Base-by-base conservation (phyloP, 2,329 filamentous ascomycete species). In the Aspergillus persii region DNA sequence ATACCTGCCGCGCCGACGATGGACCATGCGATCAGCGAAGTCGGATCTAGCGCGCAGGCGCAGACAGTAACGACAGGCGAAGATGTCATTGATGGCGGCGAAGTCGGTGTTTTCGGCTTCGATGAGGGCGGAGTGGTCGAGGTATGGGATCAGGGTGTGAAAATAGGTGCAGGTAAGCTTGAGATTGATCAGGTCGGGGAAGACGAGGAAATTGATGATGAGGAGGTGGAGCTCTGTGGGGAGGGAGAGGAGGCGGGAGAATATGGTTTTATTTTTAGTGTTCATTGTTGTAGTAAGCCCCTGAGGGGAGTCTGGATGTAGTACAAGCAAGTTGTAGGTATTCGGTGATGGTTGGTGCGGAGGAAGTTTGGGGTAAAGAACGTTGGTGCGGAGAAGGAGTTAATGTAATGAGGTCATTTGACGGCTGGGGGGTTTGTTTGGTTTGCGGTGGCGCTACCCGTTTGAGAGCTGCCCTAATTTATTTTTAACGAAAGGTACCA, bases 221-320 rank as follows among this genome's bases (percentile, higher is more conserved):
- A 66, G 55, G 26, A 67, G 58, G 39, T 72, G 71, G 26, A 76
- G 59, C 60, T 76, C 73, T 0, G 70, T 63, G 9, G 74, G 73
- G 3, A 75, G 67, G 11, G 12, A 2, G 7, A 54, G 12, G 8
- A 54, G 11, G 3, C 12, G 27, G 49, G 27, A 23, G 18, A 23
- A 23, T 23, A n/a, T 30, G 49, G 27, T 1, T 2, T 33, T 31
- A 18, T 50, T 27, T 50, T 23, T 31, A 8, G 3, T 7, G n/a
- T 41, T 15, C 36, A 41, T 41, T 41, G 12, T 41, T 12, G 15
- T 9, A 15, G 11, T 3, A 8, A 36, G 4, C 33, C 3, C 33
- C 15, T 36, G 33, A 11, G 5, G 33, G n/a, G 15, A 3, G 36
- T 15, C n/a, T 9, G 44, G 44, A 26, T 8, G 8, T 47, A 26